Percentiles rank a stretch among this genome's conserved stretches.
phyloP scores from a whole-genome alignment of 2,329 filamentous ascomycete genomes.

The Cytospora piceicola region DNA sequence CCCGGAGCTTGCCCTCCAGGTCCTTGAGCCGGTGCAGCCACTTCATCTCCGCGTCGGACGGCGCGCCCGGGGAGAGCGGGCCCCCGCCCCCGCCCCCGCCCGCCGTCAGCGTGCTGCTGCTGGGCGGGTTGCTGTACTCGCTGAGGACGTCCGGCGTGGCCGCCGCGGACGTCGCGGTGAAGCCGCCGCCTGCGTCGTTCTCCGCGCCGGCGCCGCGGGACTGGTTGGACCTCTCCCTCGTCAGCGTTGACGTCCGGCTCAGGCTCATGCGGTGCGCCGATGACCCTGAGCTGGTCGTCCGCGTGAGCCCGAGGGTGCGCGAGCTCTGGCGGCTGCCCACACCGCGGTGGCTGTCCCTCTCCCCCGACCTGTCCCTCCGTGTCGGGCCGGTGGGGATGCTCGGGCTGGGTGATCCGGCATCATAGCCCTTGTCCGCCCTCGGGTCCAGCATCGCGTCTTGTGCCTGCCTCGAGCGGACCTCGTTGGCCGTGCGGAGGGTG shows the following conservation, averaged over 20 bases:
- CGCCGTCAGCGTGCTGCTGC: slow-evolving; percentile 22
- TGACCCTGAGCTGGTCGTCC: slow-evolving; percentile 29
- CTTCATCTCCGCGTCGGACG: slow-evolving; percentile 61
- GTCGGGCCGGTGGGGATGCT: slow-evolving; percentile 59
- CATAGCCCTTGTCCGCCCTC: slow-evolving; percentile 36
- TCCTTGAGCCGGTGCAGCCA: slow-evolving; percentile 88
- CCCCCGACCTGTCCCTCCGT: slow-evolving; percentile 39
- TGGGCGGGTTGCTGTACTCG: slow-evolving; percentile 30
- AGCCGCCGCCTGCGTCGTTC: slow-evolving; percentile 19
- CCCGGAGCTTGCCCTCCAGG: slow-evolving; percentile 84
- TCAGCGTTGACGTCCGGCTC: slow-evolving; percentile 40
- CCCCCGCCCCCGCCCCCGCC: slow-evolving; percentile 30
- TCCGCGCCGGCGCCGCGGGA: slow-evolving; percentile 33
- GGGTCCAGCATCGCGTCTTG: slow-evolving; percentile 46
- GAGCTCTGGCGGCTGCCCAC: slow-evolving; percentile 28
- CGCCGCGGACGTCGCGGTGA: not conserved
- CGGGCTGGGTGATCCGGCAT: slow-evolving; percentile 55
- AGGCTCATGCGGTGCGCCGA: slow-evolving; percentile 26
- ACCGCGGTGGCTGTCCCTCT: slow-evolving; percentile 21
- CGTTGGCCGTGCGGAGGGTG: slow-evolving; percentile 68
- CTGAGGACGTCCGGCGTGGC: slow-evolving; percentile 19
- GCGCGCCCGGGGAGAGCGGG: slow-evolving; percentile 40
- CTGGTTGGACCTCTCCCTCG: slow-evolving; percentile 32
- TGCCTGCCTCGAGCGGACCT: slow-evolving; percentile 58
- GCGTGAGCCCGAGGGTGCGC: slow-evolving; percentile 32